Evolutionary conservation across 257 asterid species (phyloP), one percentile per base, ranked within the genome.

Genomic region (Plantago ovata): DNA sequence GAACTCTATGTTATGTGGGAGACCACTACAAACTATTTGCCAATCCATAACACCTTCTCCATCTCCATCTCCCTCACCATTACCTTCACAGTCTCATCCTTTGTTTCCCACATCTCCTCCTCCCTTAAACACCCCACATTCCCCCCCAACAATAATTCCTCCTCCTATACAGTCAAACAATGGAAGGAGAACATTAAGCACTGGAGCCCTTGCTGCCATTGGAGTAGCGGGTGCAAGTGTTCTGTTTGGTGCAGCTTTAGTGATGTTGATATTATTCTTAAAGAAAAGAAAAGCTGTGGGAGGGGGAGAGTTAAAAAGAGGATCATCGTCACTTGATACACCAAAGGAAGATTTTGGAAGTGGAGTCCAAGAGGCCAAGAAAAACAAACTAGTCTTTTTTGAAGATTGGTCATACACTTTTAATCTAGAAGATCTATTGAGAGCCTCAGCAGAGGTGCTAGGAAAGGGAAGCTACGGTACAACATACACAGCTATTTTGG

Each of bases 361-460:
- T 61, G 94, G 94, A 55, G 73, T 66, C 48, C 87, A 80, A 69
- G 85, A 71, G 11, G 78, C 84, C n/a, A 79, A 84, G 45, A 82
- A 75, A 71, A 85, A 85, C 82, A 80, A 75, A 57, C 21, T 85
- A 73, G 62, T 76, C 40, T 85, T 85, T 84, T 70, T 85, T 43
- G 65, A 71, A 56, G 80, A 77, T 7, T 53, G 69, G 53, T 64
- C 84, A 16, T 65, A 63, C 39, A 78, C 53, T 62, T 85, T 82
- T 61, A 85, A 82, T 71, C 91, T 85, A 14, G 95, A 82, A 74
- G 91, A 82, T 77, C 47, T 85, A 64, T 50, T 85, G 70, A 73
- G 90, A 70, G 95, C 95, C 69, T 85, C 95, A 1, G 91, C 95
- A 9, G 91, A 85, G 71, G 91, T 85, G 24, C 73, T 85, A 20